Conservation (phyloP, 2,329 filamentous ascomycete species). For the Elsinoe australis region DNA sequence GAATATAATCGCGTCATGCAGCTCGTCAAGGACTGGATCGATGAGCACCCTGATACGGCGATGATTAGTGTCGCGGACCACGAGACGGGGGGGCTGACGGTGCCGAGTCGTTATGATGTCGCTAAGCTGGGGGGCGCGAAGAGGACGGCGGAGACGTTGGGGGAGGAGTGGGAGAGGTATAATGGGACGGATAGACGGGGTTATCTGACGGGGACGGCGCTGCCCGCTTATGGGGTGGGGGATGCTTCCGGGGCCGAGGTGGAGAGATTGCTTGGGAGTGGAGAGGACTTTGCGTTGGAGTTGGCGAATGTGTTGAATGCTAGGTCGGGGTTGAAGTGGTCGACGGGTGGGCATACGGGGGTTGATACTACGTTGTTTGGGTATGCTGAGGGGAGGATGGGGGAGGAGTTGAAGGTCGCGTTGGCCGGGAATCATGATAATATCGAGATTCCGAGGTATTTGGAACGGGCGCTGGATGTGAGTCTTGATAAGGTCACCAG, state of each 20-base stretch:
- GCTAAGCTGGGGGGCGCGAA: slow-evolving; percentile 27
- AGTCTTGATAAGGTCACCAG: slow-evolving; percentile 26
- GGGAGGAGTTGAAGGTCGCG: slow-evolving; percentile 23
- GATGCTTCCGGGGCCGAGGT: slow-evolving; percentile 29
- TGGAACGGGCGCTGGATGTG: slow-evolving; percentile 27
- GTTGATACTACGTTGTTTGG: slow-evolving; percentile 35
- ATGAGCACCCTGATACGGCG: slow-evolving; percentile 34
- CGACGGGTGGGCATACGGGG: slow-evolving; percentile 33
- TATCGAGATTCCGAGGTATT: slow-evolving; percentile 27
- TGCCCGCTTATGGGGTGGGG: slow-evolving; percentile 29
- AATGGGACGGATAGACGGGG: slow-evolving; percentile 28
- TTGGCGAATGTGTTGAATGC: slow-evolving; percentile 29
- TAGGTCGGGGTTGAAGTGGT: slow-evolving; percentile 32
- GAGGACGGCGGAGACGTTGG: slow-evolving; percentile 31
- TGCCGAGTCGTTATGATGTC: slow-evolving; percentile 33
- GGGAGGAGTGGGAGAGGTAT: slow-evolving; percentile 23
- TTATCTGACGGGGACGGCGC: slow-evolving; percentile 27
- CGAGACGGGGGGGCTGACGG: slow-evolving; percentile 36
- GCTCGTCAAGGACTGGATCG: slow-evolving; percentile 35
- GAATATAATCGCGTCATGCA: slow-evolving; percentile 36
- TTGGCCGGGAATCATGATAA: slow-evolving; percentile 30
- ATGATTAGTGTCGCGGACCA: slow-evolving; percentile 38
- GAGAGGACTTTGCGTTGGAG: slow-evolving; percentile 25
- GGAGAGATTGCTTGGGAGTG: slow-evolving; percentile 20
- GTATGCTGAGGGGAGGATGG: slow-evolving; percentile 26